These are phyloP conservation scores for Trichoderma atroviride DNA, from an alignment of 2,329 filamentous ascomycete species.

Conservation along the genomic window DNA sequence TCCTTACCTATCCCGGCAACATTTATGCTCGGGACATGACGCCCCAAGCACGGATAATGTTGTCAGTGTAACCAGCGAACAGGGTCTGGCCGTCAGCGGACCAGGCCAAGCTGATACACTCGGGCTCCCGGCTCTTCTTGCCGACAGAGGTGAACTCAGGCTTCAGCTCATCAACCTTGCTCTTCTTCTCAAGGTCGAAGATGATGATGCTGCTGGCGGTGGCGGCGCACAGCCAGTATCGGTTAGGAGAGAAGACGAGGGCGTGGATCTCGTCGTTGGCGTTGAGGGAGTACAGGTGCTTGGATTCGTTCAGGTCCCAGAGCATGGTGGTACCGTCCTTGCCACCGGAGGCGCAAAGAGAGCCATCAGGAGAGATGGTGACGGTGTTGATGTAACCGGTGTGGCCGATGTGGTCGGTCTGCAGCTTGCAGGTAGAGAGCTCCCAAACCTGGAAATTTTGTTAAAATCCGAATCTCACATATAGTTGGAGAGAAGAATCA, in stretches of 20 bases:
- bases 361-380: slow-evolving; percentile 99
- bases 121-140: slow-evolving; percentile 99
- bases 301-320: slow-evolving; percentile 99
- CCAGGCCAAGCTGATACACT: slow-evolving; percentile 98
- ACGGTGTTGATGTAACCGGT: slow-evolving; percentile 99
- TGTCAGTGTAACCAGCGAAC: slow-evolving; percentile 99
- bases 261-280: slow-evolving; percentile 99
- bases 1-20: slow-evolving; percentile 15
- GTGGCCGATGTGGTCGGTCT: slow-evolving; percentile 99
- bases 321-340: slow-evolving; percentile 99
- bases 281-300: slow-evolving; percentile 99
- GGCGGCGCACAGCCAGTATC: slow-evolving; percentile 99
- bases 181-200: slow-evolving; percentile 99
- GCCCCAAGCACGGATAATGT: slow-evolving; percentile 97
- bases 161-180: slow-evolving; percentile 99
- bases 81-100: slow-evolving; percentile 97
- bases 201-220: slow-evolving; percentile 99
- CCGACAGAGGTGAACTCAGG: slow-evolving; percentile 95
- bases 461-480: slow-evolving; percentile 19
- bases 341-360: slow-evolving; percentile 97
- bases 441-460: slow-evolving; percentile 82
- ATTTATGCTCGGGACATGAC: slow-evolving; percentile 90
- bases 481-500: too few relatives aligned
- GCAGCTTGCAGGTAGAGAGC: slow-evolving; percentile 97
- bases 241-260: slow-evolving; percentile 99